A percentile compares a stretch with the other conserved stretches of the same genome.
Conservation (phyloP, 2,329 filamentous ascomycete genomes). For the Penicillium sp. region DNA sequence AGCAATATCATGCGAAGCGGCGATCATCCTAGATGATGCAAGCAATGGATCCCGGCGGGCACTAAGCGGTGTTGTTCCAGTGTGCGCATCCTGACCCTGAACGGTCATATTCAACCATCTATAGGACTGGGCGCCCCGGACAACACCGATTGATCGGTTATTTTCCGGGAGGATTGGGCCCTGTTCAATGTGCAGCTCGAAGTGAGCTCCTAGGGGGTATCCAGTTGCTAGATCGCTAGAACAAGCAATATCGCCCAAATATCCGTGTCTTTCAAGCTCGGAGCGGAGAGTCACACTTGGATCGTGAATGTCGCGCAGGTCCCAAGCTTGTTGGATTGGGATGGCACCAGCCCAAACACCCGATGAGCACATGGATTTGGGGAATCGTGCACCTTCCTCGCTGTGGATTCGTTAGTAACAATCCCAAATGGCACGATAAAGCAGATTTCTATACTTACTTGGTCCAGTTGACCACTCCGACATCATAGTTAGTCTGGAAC, state of each 20-base stretch:
- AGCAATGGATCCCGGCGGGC: slow-evolving; percentile 57
- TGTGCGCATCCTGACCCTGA: slow-evolving; percentile 58
- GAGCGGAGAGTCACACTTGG: slow-evolving; percentile 50
- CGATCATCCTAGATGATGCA: slow-evolving; percentile 55
- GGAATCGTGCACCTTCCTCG: slow-evolving; percentile 70
- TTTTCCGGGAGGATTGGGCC: slow-evolving; percentile 59
- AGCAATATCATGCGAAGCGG: slow-evolving; percentile 54
- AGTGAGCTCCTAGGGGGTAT: slow-evolving; percentile 62
- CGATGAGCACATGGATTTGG: slow-evolving; percentile 61
- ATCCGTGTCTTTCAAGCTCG: slow-evolving; percentile 60
- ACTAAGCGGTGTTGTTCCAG: slow-evolving; percentile 58
- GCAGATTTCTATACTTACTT: slow-evolving; percentile 45
- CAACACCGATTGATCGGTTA: slow-evolving; percentile 54
- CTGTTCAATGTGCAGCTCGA: slow-evolving; percentile 75
- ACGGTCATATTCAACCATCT: slow-evolving; percentile 59
- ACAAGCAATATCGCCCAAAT: slow-evolving; percentile 50
- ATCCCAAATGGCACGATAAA: background rate
- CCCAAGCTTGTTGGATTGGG: slow-evolving; percentile 51
- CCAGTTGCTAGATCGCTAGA: slow-evolving; percentile 37
- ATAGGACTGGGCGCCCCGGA: slow-evolving; percentile 61
- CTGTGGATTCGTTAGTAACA: slow-evolving; percentile 31
- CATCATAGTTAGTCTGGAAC: slow-evolving; percentile 57
- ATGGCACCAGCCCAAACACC: slow-evolving; percentile 64
- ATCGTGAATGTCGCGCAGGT: slow-evolving; percentile 50
- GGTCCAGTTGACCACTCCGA: slow-evolving; percentile 57